Conservation (phyloP, 129 eudicot genomes). For the Silybum marianum region DNA sequence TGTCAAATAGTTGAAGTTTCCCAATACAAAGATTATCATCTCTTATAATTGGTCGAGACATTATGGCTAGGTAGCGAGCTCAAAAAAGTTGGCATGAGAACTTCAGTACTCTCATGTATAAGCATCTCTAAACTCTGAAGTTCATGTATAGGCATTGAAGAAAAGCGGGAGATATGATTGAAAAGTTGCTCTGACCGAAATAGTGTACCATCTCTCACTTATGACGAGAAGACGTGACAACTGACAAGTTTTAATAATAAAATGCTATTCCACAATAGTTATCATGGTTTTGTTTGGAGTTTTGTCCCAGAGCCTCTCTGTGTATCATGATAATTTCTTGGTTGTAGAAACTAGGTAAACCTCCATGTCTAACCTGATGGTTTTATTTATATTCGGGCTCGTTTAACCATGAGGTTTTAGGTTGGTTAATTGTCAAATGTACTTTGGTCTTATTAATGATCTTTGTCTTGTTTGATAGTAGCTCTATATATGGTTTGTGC, state of each 20-base stretch:
- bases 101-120: not conserved
- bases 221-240: not conserved
- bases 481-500: constrained; percentile 17
- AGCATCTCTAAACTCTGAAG: not conserved
- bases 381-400: constrained; percentile 1
- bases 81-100: not conserved
- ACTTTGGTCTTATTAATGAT: constrained; percentile 10
- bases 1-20: not conserved
- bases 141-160: not conserved
- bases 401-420: constrained; percentile 2
- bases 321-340: not conserved
- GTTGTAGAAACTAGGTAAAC: not conserved
- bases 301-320: not conserved
- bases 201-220: not conserved
- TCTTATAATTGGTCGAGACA: constrained; percentile 6
- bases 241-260: not conserved
- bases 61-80: not conserved
- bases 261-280: not conserved
- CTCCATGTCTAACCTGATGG: constrained; percentile 10
- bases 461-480: constrained; percentile 20
- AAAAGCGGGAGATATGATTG: not conserved
- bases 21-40: too few species aligned
- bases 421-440: constrained; percentile 3
- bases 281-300: not conserved
- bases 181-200: not conserved